These are phyloP conservation scores for Arthrobotrys sinensis DNA, from an alignment of 2,329 filamentous ascomycete species.

Conservation along the genomic window DNA sequence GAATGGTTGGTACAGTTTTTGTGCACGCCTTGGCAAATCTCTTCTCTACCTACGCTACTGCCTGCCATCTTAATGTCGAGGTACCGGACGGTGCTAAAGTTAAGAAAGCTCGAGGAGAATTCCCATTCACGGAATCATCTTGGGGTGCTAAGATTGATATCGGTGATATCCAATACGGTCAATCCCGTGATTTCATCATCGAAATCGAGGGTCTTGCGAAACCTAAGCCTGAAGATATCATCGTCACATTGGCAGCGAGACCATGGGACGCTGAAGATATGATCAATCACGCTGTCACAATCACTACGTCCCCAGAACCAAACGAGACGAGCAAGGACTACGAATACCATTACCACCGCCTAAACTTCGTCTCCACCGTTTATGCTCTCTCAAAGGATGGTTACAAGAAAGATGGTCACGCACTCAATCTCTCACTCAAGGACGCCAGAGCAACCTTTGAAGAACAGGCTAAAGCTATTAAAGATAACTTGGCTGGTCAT, in stretches of 20 bases:
- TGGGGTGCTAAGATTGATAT: constrained; percentile 62
- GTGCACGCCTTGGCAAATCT: constrained; percentile 76
- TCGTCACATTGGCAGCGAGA: constrained; percentile 64
- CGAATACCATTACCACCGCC: constrained; percentile 51
- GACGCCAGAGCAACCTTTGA: constrained; percentile 24
- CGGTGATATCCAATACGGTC: constrained; percentile 75
- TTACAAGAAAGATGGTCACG: constrained; percentile 5
- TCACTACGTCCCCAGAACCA: constrained; percentile 40
- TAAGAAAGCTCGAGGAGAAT: constrained; percentile 65
- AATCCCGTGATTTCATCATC: constrained; percentile 72
- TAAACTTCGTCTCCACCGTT: constrained; percentile 49
- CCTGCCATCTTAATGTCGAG: constrained; percentile 67
- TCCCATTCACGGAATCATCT: constrained; percentile 64
- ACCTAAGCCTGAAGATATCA: constrained; percentile 35
- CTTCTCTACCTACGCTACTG: constrained; percentile 73
- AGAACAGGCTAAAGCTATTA: constrained; percentile 35
- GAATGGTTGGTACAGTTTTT: constrained; percentile 77
- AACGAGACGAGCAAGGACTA: constrained; percentile 37
- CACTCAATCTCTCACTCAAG: neutral
- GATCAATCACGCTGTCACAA: constrained; percentile 28
- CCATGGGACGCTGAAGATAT: constrained; percentile 61
- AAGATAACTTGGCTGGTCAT: constrained; percentile 24
- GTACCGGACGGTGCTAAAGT: constrained; percentile 63
- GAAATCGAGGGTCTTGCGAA: constrained; percentile 44
- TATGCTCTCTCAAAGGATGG: constrained; percentile 60